These are phyloP conservation scores for Diaporthe nobilis DNA, from an alignment of 2,329 filamentous ascomycete genomes.

Conservation along the genomic window DNA sequence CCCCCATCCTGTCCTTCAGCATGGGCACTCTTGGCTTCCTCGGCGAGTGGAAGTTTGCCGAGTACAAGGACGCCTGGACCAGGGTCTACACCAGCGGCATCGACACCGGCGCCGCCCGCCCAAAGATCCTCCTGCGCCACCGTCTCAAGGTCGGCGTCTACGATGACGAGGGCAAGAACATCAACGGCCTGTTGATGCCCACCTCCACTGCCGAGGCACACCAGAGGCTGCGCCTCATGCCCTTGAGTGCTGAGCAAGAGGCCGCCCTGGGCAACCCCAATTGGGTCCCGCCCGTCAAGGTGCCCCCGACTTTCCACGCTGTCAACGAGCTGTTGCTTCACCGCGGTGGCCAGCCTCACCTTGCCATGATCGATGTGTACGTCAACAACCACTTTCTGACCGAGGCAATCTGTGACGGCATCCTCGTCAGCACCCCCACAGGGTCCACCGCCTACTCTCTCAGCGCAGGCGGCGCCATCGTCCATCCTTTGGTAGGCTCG, in stretches of 20 bases:
- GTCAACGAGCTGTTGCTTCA: constrained; percentile 98
- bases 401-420: constrained; percentile 94
- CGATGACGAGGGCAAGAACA: constrained; percentile 73
- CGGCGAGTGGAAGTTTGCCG: constrained; percentile 95
- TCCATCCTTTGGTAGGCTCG: constrained; percentile 91
- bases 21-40: constrained; percentile 97
- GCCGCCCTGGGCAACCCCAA: constrained; percentile 38
- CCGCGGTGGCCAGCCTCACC: constrained; percentile 88
- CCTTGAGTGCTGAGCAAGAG: constrained; percentile 41
- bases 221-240: constrained; percentile 51
- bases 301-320: constrained; percentile 70
- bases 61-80: constrained; percentile 92
- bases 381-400: constrained; percentile 92
- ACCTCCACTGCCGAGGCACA: constrained; percentile 61
- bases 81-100: constrained; percentile 89
- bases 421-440: constrained; percentile 93
- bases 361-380: constrained; percentile 92
- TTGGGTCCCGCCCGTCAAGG: constrained; percentile 38
- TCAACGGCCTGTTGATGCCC: constrained; percentile 67
- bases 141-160: constrained; percentile 89
- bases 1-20: constrained; percentile 93
- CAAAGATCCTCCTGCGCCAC: constrained; percentile 87
- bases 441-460: constrained; percentile 96
- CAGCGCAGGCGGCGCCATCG: constrained; percentile 92
- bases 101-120: constrained; percentile 64